These are phyloP conservation scores for Phytophthora pistaciae DNA, from an alignment of 352 stramenopile genomes.

Conservation along the genomic window DNA sequence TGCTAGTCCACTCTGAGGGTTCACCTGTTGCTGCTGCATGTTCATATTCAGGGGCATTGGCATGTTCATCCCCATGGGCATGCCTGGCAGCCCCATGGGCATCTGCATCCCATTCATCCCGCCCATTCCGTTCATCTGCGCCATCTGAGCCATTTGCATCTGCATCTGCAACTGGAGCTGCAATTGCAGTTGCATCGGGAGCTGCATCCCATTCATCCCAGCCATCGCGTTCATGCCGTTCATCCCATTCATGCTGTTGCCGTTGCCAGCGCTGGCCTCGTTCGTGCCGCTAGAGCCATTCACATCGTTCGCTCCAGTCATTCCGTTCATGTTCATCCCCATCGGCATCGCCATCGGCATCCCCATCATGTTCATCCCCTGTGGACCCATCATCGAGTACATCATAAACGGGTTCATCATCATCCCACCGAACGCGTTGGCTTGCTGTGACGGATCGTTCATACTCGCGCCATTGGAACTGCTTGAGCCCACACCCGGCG, in stretches of 20 bases:
- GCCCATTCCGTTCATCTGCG: slow-evolving; percentile 59
- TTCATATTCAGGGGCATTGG: slow-evolving; percentile 51
- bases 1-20: slow-evolving; percentile 37
- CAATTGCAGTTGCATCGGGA: slow-evolving; percentile 50
- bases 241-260: slow-evolving; percentile 21
- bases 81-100: slow-evolving; percentile 50
- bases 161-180: slow-evolving; percentile 44
- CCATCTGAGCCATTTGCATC: slow-evolving; percentile 52
- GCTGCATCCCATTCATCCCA: slow-evolving; percentile 42
- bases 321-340: slow-evolving; percentile 41
- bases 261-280: not conserved
- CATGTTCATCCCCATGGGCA: slow-evolving; percentile 63
- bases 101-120: slow-evolving; percentile 54
- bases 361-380: slow-evolving; percentile 51
- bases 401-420: slow-evolving; percentile 89
- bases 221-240: slow-evolving; percentile 24
- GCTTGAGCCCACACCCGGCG: slow-evolving; percentile 3
- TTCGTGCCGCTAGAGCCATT: slow-evolving; percentile 14
- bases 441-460: slow-evolving; percentile 26
- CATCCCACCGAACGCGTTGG: slow-evolving; percentile 52
- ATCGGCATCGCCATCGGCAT: slow-evolving; percentile 69
- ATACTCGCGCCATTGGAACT: slow-evolving; percentile 20
- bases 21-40: slow-evolving; percentile 39
- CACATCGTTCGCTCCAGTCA: slow-evolving; percentile 18
- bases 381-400: slow-evolving; percentile 80